Evolutionary conservation across 495 filamentous ascomycete species (phyloP).

Genomic region (Aspergillus haitiensis): DNA sequence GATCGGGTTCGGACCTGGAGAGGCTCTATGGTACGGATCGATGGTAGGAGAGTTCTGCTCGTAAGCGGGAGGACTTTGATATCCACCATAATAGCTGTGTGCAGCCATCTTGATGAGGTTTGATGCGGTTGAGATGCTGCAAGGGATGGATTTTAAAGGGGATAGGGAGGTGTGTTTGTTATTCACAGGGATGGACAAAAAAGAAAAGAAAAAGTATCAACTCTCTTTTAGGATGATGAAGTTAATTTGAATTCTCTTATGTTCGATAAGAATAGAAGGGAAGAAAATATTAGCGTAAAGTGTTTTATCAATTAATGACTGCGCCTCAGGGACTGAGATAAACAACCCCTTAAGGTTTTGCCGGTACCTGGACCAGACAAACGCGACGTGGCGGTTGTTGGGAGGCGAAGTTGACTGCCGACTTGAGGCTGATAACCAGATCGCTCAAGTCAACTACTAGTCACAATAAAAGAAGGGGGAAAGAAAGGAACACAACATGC

Average conservation of each 20-base stretch:
- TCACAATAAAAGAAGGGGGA: neutral
- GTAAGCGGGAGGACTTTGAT: conserved; percentile 48
- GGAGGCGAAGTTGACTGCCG: neutral
- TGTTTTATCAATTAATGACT: neutral
- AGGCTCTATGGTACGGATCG: conserved; percentile 33
- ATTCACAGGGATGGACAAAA: neutral
- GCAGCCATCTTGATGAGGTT: conserved; percentile 64
- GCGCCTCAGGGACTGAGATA: conserved; percentile 3
- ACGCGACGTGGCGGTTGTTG: conserved; percentile 10
- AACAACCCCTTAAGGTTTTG: conserved; percentile 12
- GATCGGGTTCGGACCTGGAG: conserved; percentile 32
- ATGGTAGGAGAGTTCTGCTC: conserved; percentile 37
- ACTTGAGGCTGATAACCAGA: neutral
- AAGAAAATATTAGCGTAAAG: neutral
- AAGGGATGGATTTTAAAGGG: conserved; percentile 3
- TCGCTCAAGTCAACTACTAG: neutral
- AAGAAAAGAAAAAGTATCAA: neutral
- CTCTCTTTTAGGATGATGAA: too few relatives aligned
- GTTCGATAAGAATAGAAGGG: neutral
- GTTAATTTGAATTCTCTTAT: neutral
- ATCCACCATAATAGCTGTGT: conserved; percentile 72
- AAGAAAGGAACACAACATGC: conserved; percentile 2
- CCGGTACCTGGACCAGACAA: conserved; percentile 16
- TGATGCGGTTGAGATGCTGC: conserved; percentile 7
- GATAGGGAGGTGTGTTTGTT: neutral